phyloP scores from a whole-genome alignment of 495 filamentous ascomycete species.

The Hypoxylon fragiforme region DNA sequence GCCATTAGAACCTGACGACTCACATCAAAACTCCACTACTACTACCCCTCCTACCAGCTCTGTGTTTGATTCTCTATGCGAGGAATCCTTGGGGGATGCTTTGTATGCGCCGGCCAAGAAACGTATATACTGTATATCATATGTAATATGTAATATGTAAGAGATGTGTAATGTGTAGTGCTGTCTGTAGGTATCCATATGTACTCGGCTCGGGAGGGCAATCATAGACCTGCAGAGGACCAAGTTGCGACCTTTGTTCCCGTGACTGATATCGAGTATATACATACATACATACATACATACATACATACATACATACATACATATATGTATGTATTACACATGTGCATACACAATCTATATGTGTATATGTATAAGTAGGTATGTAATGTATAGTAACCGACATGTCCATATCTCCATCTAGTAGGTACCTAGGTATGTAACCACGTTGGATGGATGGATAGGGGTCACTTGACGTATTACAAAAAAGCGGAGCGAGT shows the following conservation, averaged over 20 bases:
- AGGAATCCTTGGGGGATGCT: slow-evolving; percentile 4
- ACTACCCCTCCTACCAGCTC: slow-evolving; percentile 3
- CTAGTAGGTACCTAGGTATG: not conserved
- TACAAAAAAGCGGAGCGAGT: not conserved
- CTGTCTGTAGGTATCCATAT: not conserved
- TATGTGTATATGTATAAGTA: not conserved
- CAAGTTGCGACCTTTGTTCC: too few species aligned
- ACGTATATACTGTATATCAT: slow-evolving; percentile 2
- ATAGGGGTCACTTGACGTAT: not conserved
- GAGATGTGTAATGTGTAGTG: too few species aligned
- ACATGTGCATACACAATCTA: too few species aligned
- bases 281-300: not conserved
- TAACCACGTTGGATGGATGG: not conserved
- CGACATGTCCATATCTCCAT: not conserved
- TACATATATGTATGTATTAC: not conserved
- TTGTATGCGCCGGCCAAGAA: not conserved
- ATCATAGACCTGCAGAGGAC: slow-evolving; percentile 1
- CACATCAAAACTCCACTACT: slow-evolving; percentile 9
- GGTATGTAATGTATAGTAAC: not conserved
- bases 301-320: not conserved
- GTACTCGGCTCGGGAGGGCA: not conserved
- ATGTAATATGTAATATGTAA: too few species aligned
- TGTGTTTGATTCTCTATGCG: slow-evolving; percentile 2
- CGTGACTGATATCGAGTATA: slow-evolving; percentile 2
- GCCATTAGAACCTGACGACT: slow-evolving; percentile 13